phyloP scores from a whole-genome alignment of 768 basidiomycete genomes.

The Lentinula edodes region DNA sequence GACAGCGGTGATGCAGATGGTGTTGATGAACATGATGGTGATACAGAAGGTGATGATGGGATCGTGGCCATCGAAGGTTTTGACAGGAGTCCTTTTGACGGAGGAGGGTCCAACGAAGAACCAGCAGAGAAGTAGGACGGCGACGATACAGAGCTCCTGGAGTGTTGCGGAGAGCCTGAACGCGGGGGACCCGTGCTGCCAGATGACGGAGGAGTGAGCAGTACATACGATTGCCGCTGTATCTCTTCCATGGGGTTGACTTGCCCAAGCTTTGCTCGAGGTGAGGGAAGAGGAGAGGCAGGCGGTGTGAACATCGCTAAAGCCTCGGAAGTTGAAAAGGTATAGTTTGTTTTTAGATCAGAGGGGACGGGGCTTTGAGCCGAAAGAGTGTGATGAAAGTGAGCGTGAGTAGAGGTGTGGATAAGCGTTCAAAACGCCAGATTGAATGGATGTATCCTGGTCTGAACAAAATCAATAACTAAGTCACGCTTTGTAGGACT shows the following conservation, averaged over 20 bases:
- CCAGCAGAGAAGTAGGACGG: background rate
- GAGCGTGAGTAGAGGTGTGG: background rate
- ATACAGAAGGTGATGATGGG: background rate
- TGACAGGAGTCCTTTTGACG: background rate
- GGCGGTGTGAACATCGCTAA: slow-evolving; percentile 25
- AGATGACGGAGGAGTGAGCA: background rate
- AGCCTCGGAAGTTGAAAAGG: background rate
- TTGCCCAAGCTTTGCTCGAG: background rate
- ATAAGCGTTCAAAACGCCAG: background rate
- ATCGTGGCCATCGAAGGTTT: background rate
- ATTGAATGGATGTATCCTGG: no score
- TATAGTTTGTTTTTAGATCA: background rate
- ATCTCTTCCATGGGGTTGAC: background rate
- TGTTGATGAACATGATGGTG: slow-evolving; percentile 6
- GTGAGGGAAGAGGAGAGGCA: slow-evolving; percentile 31
- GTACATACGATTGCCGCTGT: background rate
- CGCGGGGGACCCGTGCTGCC: background rate
- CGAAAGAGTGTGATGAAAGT: background rate
- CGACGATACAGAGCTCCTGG: background rate
- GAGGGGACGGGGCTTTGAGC: background rate
- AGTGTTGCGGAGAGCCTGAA: background rate
- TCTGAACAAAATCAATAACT: no score
- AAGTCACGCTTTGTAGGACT: no score
- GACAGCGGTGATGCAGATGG: background rate
- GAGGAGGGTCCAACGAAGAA: background rate